Percentiles rank a stretch among this genome's conserved stretches.
Conservation (phyloP, 352 stramenopile species). For the Phytopythium litorale region DNA sequence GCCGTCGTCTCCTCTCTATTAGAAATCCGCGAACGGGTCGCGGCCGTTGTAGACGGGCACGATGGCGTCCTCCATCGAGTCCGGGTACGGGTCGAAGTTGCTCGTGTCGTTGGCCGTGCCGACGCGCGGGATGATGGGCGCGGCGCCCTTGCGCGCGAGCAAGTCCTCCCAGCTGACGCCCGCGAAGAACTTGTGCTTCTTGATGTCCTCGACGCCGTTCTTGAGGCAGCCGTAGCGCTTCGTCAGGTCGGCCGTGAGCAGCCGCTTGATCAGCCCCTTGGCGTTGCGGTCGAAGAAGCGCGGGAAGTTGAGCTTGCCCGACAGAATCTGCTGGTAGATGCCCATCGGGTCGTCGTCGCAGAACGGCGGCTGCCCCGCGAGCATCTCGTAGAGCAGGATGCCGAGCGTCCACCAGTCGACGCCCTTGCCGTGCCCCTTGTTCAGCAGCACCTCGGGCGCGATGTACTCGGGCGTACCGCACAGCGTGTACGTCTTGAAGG, state of each 20-base stretch:
- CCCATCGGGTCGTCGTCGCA: conserved; percentile 95
- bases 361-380: conserved; percentile 95
- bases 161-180: conserved; percentile 91
- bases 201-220: conserved; percentile 94
- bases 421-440: conserved; percentile 88
- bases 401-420: conserved; percentile 97
- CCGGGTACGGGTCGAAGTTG: conserved; percentile 97
- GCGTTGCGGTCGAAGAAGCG: conserved; percentile 94
- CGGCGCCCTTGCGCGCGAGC: conserved; percentile 82
- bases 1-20: conserved; percentile 16
- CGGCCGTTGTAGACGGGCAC: conserved; percentile 91
- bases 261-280: conserved; percentile 96
- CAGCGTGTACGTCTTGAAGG: conserved; percentile 95
- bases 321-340: conserved; percentile 95
- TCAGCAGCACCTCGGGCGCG: conserved; percentile 88
- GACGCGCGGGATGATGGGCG: conserved; percentile 93
- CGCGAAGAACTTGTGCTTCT: conserved; percentile 96
- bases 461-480: conserved; percentile 94
- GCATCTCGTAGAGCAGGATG: conserved; percentile 98
- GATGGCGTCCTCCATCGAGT: conserved; percentile 88
- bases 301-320: conserved; percentile 93
- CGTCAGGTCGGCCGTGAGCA: conserved; percentile 95
- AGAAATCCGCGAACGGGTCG: conserved; percentile 93
- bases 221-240: conserved; percentile 97
- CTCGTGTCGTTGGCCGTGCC: conserved; percentile 91